Conservation (phyloP, 371 early-diverging fungal genomes). For the Mucor saturninus region DNA sequence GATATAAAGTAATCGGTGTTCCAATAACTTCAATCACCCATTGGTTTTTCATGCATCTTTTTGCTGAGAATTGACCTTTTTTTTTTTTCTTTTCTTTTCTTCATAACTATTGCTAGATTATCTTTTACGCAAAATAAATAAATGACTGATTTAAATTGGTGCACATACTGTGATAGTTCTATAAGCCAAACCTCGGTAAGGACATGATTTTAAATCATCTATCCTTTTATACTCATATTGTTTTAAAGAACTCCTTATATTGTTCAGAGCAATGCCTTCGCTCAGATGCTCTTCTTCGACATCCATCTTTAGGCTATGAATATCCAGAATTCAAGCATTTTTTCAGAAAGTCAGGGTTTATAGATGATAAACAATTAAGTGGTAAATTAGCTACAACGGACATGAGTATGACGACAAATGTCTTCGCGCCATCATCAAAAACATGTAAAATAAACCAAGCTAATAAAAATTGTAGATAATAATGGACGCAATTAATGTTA, state of each 20-base stretch:
- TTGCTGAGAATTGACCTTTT: background rate
- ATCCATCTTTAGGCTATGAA: constrained; percentile 19
- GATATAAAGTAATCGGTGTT: background rate
- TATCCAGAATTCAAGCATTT: constrained; percentile 27
- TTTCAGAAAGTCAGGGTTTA: constrained; percentile 1
- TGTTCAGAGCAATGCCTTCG: constrained; percentile 26
- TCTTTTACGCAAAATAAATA: background rate
- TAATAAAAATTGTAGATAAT: too few relatives aligned
- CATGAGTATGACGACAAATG: too few relatives aligned
- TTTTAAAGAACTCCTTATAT: constrained; percentile 24
- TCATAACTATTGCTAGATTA: background rate
- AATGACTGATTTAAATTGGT: constrained; percentile 38
- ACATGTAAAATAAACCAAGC: too few relatives aligned
- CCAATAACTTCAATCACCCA: background rate
- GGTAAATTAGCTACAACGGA: too few relatives aligned
- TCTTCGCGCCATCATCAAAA: too few relatives aligned
- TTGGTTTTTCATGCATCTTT: constrained; percentile 1
- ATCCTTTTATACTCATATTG: background rate
- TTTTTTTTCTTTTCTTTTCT: background rate
- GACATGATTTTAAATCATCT: background rate
- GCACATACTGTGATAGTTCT: constrained; percentile 37
- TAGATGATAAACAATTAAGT: too few relatives aligned
- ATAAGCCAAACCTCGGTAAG: constrained; percentile 29
- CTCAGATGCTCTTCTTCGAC: constrained; percentile 23
- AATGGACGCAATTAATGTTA: background rate